Evolutionary conservation across 495 filamentous ascomycete genomes (phyloP), one percentile per base, ranked within the genome.

Genomic region (Aspergillus cavernicola): DNA sequence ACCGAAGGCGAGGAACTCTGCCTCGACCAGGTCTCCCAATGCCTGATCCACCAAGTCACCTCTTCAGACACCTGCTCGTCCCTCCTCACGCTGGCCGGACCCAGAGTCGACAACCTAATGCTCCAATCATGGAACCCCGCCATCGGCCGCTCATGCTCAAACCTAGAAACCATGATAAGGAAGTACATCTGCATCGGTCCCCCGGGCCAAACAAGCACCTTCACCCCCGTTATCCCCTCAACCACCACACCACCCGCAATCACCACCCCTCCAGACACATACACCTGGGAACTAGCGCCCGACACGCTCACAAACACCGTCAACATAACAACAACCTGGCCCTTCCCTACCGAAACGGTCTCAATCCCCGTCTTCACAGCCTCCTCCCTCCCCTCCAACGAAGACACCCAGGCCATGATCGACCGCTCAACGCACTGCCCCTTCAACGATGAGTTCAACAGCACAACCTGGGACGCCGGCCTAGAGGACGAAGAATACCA

Each of bases 161-260:
- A 45, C n/a, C 24, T 45, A 26, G 24, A 32, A 18, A 15, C 24
- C 15, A 45, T 45, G 26, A 29, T 45, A n/a, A 24, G 42, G 13
- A 45, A 45, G 24, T 45, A 31, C 23, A 45, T 45, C 42, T 45
- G 42, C 23, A 45, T 45, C 10, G 42, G 42, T n/a, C 42, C 42
- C 15, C 42, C 42, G 18, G 42, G 42, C 9, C 23, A 45, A 45
- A 45, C 42, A 13, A 31, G 23, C 42, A 45, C 23, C 2, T 45
- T 45, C 10, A 18, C 28, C 23, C 42, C 42, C n/a, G 23, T 45
- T 16, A n/a, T 45, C 8, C 42, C 42, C 4, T 31, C 23, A 4
- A 45, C 42, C 3, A 45, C 42, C 23, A 26, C 42, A 10, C 26
- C 42, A 3, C 42, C 42, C 6, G n/a, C n/a, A 6, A 45, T 28